A percentile compares a stretch with the other conserved stretches of the same genome.
phyloP scores from a whole-genome alignment of 352 stramenopile species.

The Plasmopara viticola region DNA sequence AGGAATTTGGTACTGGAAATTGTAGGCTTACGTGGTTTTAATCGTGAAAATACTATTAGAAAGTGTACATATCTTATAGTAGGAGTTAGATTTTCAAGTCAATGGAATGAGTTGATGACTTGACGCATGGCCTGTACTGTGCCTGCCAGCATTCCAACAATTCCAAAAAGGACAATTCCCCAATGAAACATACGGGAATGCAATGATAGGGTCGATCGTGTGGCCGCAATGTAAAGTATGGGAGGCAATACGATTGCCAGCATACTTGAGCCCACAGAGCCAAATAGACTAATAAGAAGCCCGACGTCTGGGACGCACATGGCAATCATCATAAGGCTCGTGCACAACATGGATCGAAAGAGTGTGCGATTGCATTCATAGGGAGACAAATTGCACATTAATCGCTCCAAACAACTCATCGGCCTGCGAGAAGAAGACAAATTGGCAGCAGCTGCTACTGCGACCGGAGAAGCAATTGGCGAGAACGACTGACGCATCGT shows the following conservation, averaged over 20 bases:
- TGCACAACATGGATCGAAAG: conserved; percentile 80
- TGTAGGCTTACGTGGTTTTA: conserved; percentile 2
- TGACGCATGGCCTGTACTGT: conserved; percentile 49
- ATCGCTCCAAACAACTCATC: conserved; percentile 30
- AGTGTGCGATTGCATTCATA: conserved; percentile 77
- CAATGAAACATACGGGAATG: conserved; percentile 38
- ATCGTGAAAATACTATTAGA: conserved; percentile 9
- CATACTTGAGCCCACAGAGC: conserved; percentile 75
- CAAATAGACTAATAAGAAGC: conserved; percentile 75
- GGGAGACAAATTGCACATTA: conserved; percentile 50
- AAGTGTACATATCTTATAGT: conserved; percentile 10
- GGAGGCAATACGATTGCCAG: conserved; percentile 72
- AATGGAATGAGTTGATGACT: conserved; percentile 36
- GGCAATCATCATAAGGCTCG: conserved; percentile 60
- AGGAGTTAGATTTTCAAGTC: not conserved
- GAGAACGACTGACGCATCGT: conserved; percentile 24
- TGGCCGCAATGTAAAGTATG: conserved; percentile 49
- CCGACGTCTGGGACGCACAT: conserved; percentile 69
- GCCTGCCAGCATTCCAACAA: conserved; percentile 61
- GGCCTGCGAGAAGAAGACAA: conserved; percentile 14
- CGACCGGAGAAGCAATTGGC: conserved; percentile 19
- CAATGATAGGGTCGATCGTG: conserved; percentile 30
- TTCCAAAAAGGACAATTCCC: conserved; percentile 42
- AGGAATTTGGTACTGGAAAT: not conserved
- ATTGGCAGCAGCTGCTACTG: conserved; percentile 13